Evolutionary conservation across 2,329 filamentous ascomycete species (phyloP), one percentile per base, ranked within the genome.

Genomic region (Neofusicoccum ribis): DNA sequence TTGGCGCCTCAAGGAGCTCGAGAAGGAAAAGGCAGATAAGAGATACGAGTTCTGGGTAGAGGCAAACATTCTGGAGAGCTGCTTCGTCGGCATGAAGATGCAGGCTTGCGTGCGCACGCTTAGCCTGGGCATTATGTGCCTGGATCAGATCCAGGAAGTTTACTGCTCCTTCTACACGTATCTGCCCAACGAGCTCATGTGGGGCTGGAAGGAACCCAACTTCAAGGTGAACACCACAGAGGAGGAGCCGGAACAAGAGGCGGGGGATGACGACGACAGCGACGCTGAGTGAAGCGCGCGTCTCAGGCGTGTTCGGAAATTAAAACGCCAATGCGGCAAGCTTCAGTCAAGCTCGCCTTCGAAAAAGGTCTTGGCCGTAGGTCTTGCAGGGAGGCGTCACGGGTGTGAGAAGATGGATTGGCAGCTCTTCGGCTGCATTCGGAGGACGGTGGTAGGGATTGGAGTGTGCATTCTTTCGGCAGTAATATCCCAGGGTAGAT

Each of bases 1-100:
- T 15, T 63, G 71, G 66, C 63, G 73, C n/a, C 71, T 76, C 1
- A 68, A 71, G 3, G 73, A 78, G 66, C 17, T 56, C 9, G 78
- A 81, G 60, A 68, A 81, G 54, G 76, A 70, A 31, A 69, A 46
- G 69, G 68, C 41, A 68, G 68, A 44, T 6, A 59, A 58, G 68
- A 46, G 69, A 51, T 77, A 80, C 67, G 73, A 74, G 12, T 89
- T 96, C 68, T 86, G 90, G 71, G 72, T 97, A 3, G 93, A 97
- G 67, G 84, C 87, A 31, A 75, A 83, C 4, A 74, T 86, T 2
- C 77, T 90, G 17, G 67, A 80, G 34, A 79, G 85, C 64, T 86
- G 90, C 72, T 84, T 85, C 66, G 76, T 83, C 0, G 91, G 92
- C 0, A 76, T 83, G 77, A 83, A 81, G 72, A 72, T 83, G 54